These are phyloP conservation scores for Phytomonas francai DNA, from an alignment of 208 protist species.

Conservation along the genomic window DNA sequence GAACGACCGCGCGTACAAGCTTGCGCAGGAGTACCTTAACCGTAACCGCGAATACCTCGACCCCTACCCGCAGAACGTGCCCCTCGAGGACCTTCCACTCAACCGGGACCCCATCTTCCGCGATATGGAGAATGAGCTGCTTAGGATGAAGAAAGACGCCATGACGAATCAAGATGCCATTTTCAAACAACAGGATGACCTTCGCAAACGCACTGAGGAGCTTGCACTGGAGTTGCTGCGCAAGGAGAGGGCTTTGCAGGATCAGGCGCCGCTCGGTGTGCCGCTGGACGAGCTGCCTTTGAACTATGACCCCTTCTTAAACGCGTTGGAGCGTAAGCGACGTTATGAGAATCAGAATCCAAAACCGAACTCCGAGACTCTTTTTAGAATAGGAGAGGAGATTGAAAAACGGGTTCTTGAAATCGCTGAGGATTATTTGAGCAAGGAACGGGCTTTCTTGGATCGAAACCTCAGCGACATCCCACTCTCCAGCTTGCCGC, in stretches of 20 bases:
- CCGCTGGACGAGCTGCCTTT: slow-evolving; percentile 57
- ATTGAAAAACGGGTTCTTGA: slow-evolving; percentile 55
- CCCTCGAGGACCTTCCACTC: slow-evolving; percentile 49
- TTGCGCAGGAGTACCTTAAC: slow-evolving; percentile 51
- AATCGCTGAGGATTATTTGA: slow-evolving; percentile 57
- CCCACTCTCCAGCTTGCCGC: slow-evolving; percentile 41
- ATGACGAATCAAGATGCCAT: slow-evolving; percentile 52
- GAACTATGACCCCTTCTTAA: slow-evolving; percentile 57
- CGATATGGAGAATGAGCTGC: slow-evolving; percentile 60
- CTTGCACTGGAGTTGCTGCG: slow-evolving; percentile 53
- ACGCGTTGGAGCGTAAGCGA: slow-evolving; percentile 56
- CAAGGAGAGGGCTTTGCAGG: slow-evolving; percentile 58
- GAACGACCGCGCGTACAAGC: slow-evolving; percentile 63
- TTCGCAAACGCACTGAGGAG: slow-evolving; percentile 55
- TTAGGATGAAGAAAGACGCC: slow-evolving; percentile 50
- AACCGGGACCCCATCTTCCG: slow-evolving; percentile 69
- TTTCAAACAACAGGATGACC: slow-evolving; percentile 48
- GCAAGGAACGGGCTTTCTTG: slow-evolving; percentile 67
- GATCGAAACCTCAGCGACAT: slow-evolving; percentile 57
- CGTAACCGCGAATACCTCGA: slow-evolving; percentile 67
- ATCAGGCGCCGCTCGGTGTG: slow-evolving; percentile 65
- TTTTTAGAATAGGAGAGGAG: slow-evolving; percentile 44
- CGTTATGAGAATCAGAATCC: slow-evolving; percentile 58
- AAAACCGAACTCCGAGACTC: slow-evolving; percentile 39
- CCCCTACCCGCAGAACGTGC: slow-evolving; percentile 53